Percentiles rank a stretch among this genome's conserved stretches.
phyloP scores from a whole-genome alignment of 2,329 filamentous ascomycete genomes.

The Juglanconis sp. region DNA sequence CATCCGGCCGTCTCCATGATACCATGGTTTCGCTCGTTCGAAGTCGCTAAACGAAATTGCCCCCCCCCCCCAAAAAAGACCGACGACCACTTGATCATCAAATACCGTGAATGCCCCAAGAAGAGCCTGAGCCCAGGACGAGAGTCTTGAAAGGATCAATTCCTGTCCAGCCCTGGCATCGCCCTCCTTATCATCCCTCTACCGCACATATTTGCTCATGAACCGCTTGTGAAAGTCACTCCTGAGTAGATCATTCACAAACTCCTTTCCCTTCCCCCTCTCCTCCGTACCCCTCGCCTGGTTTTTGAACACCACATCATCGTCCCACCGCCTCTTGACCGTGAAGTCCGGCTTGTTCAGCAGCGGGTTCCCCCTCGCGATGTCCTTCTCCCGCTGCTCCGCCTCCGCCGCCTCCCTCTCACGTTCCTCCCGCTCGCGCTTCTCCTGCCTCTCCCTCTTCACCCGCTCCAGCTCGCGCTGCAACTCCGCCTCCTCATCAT shows the following conservation, averaged over 20 bases:
- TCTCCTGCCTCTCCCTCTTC: slow-evolving; percentile 77
- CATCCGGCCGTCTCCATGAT: neutral
- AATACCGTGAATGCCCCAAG: no score
- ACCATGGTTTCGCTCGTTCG: neutral
- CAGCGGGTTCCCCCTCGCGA: slow-evolving; percentile 87
- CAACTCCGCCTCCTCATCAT: slow-evolving; percentile 83
- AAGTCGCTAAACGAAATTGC: neutral
- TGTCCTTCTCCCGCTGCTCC: slow-evolving; percentile 80
- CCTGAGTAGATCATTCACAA: slow-evolving; percentile 90
- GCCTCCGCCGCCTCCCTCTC: slow-evolving; percentile 78
- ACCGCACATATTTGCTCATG: slow-evolving; percentile 71
- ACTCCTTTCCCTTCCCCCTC: slow-evolving; percentile 82
- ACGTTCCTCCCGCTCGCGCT: slow-evolving; percentile 76
- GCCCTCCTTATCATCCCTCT: slow-evolving; percentile 16
- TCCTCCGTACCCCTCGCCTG: slow-evolving; percentile 94
- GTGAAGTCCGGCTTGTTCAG: slow-evolving; percentile 87
- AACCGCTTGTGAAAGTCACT: slow-evolving; percentile 98
- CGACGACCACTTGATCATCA: neutral
- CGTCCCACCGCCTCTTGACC: slow-evolving; percentile 90
- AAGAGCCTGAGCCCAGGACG: no score
- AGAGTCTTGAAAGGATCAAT: neutral
- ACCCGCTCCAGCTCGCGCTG: slow-evolving; percentile 94
- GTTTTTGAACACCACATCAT: slow-evolving; percentile 99
- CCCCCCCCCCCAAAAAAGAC: neutral
- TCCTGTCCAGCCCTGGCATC: neutral